A percentile compares a stretch with the other conserved stretches of the same genome.
Conservation (phyloP, 306 rosid genomes). For the Clitoria ternatea region DNA sequence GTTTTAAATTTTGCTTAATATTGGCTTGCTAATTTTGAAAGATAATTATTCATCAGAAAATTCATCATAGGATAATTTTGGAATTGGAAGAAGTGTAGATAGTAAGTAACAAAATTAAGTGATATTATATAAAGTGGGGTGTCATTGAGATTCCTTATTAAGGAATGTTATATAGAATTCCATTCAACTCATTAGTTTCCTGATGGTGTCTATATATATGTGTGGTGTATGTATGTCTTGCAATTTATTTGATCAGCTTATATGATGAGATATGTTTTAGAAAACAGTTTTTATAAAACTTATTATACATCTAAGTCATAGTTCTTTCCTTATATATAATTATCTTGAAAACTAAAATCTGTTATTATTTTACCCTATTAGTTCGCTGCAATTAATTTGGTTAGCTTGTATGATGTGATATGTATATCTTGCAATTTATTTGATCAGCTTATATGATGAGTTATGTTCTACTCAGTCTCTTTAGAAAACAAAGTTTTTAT, state of each 20-base stretch:
- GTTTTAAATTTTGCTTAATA: background rate
- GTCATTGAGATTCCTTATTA: background rate
- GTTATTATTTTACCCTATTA: background rate
- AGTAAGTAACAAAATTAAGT: constrained; percentile 12
- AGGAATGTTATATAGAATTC: background rate
- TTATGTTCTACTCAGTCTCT: background rate
- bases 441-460: no score
- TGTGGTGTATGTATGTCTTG: no score
- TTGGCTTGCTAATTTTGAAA: background rate
- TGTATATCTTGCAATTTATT: no score
- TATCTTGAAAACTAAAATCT: background rate
- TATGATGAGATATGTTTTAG: no score
- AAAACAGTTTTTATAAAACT: no score
- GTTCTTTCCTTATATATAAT: background rate
- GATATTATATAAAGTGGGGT: background rate
- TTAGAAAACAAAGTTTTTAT: no score
- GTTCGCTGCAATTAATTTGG: constrained; percentile 1
- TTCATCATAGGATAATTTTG: background rate
- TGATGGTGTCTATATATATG: no score
- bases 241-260: no score
- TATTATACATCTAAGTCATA: no score
- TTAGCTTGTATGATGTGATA: no score
- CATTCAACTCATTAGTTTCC: background rate
- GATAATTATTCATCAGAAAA: background rate
- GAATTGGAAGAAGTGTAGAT: background rate